These are phyloP conservation scores for Rhodosorus marinus DNA, from an alignment of 23 red algal genomes.

Conservation along the genomic window DNA sequence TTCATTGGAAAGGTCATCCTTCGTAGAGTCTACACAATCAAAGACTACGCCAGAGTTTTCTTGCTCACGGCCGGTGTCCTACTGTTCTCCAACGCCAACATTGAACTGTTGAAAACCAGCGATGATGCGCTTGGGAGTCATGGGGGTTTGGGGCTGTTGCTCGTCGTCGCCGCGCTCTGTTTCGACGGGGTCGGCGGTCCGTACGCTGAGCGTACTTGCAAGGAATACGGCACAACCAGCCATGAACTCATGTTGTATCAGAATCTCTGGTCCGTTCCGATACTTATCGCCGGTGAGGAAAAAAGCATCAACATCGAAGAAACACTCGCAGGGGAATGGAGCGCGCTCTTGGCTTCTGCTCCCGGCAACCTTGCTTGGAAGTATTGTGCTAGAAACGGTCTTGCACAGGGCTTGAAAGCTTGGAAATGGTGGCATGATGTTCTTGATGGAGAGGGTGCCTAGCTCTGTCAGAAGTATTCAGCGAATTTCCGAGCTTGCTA, in stretches of 20 bases:
- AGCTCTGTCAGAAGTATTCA: too few relatives aligned
- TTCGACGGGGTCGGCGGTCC: conserved; percentile 83
- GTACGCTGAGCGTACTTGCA: conserved; percentile 41
- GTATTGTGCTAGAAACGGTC: too few relatives aligned
- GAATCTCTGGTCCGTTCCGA: conserved; percentile 36
- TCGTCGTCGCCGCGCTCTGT: conserved; percentile 47
- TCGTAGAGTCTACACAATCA: conserved; percentile 17
- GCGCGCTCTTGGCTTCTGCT: too few relatives aligned
- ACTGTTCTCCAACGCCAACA: conserved; percentile 38
- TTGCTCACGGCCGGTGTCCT: conserved; percentile 59
- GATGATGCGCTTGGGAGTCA: conserved; percentile 8
- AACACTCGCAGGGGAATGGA: too few relatives aligned
- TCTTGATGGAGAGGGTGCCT: too few relatives aligned
- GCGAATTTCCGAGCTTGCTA: too few relatives aligned
- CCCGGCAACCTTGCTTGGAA: too few relatives aligned
- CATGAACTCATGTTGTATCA: conserved; percentile 85
- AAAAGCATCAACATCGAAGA: too few relatives aligned
- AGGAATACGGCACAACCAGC: conserved; percentile 19
- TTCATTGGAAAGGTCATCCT: conserved; percentile 71
- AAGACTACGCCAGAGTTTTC: conserved; percentile 32
- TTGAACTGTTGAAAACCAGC: conserved; percentile 7
- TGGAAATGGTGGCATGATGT: too few relatives aligned
- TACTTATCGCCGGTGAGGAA: conserved; percentile 5
- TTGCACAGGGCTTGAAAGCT: too few relatives aligned
- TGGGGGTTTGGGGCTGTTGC: conserved; percentile 20